Evolutionary conservation across 2,329 filamentous ascomycete genomes (phyloP).

Genomic region (Dryadomyces quercivorus): DNA sequence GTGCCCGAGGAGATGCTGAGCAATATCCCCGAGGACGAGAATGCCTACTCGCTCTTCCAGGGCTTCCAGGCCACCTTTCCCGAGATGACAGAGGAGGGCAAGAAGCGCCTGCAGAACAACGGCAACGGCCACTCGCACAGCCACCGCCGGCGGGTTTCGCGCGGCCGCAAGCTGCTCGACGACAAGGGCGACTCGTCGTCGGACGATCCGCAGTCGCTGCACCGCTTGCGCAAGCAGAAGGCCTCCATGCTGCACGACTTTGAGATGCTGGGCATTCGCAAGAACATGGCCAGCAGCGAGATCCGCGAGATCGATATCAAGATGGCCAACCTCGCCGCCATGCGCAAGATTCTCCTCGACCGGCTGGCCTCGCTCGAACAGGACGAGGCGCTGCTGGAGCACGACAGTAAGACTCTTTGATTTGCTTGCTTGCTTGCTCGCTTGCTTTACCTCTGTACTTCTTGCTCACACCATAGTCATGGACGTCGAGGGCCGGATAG

Average conservation of each 20-base stretch:
- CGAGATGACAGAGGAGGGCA: slow-evolving; percentile 53
- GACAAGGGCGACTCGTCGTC: slow-evolving; percentile 34
- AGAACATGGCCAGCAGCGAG: slow-evolving; percentile 95
- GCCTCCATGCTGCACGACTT: slow-evolving; percentile 69
- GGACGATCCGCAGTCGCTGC: slow-evolving; percentile 48
- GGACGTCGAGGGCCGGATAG: slow-evolving; percentile 48
- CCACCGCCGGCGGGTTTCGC: slow-evolving; percentile 56
- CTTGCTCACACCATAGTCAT: slow-evolving; percentile 35
- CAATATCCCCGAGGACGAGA: slow-evolving; percentile 79
- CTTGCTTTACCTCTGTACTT: background rate
- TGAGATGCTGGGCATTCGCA: slow-evolving; percentile 82
- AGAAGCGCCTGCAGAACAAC: slow-evolving; percentile 38
- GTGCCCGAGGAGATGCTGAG: slow-evolving; percentile 80
- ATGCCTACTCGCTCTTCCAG: slow-evolving; percentile 86
- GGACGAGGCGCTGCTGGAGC: slow-evolving; percentile 81
- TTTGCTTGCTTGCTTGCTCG: background rate
- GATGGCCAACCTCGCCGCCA: slow-evolving; percentile 81
- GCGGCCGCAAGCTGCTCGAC: slow-evolving; percentile 66
- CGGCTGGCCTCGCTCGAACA: slow-evolving; percentile 76
- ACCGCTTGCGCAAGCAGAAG: slow-evolving; percentile 68
- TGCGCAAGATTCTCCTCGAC: slow-evolving; percentile 86
- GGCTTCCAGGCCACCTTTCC: slow-evolving; percentile 89
- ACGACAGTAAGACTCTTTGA: slow-evolving; percentile 52
- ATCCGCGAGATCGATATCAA: slow-evolving; percentile 96
- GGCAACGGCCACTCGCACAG: slow-evolving; percentile 20